Base-by-base conservation (phyloP, 2,329 filamentous ascomycete species). In the Fusarium caatingaense region DNA sequence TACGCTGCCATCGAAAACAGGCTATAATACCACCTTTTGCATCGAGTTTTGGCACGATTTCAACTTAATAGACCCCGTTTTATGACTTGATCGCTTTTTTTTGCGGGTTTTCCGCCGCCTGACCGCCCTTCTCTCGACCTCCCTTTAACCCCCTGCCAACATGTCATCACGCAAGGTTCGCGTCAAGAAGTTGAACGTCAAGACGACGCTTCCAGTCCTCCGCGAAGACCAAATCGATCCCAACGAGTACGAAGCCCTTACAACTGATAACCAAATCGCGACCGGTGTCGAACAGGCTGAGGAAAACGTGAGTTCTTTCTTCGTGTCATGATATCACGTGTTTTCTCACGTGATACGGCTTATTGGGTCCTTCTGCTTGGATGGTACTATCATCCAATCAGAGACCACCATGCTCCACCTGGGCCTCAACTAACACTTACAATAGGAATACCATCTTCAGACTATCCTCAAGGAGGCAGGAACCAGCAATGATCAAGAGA, bases 271-370 rank as follows among this genome's bases (percentile, higher is more conserved):
- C 86, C 83, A 93, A 91, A 93, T 98, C 79, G 94, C 96, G 79
- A 98, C 94, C 73, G 96, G 96, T 82, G 96, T 99, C 76, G 96
- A 99, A 83, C 94, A 97, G 80, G 93, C 91, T 72, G 96, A 99
- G 83, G 94, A 98, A 89, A 95, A 95, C 84, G 96, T 98, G 83
- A 89, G 94, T 93, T 69, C 71, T 72, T 70, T 72, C 76, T 74
- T 72, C 64, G 66, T 65, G 71, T 74, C 72, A 72, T 75, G 76
- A 81, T 79, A 80, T 85, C 85, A 87, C 85, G 85, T 87, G 85
- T 23, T 27, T 0, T 0, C 5, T 55, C 85, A 84, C 81, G 81
- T 87, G 85, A 85, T 68, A 74, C 74, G 13, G 27, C 60, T 51
- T 57, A n/a, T 16, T 30, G 28, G 4, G 9, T 15, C 25, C 55